These are phyloP conservation scores for Boeremia exigua DNA, from an alignment of 2,329 filamentous ascomycete genomes.

Conservation along the genomic window DNA sequence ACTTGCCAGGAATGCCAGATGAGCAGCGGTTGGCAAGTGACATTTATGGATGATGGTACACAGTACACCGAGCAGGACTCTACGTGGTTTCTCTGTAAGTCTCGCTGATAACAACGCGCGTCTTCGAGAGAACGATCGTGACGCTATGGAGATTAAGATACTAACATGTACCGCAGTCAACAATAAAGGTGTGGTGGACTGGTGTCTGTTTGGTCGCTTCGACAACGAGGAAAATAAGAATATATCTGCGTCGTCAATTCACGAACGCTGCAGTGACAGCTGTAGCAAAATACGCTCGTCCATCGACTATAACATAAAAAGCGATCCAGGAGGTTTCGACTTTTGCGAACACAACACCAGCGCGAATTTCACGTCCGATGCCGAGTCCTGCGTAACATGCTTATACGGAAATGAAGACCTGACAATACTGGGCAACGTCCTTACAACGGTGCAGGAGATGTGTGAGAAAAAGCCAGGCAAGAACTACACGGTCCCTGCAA, in stretches of 20 bases:
- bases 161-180: slow-evolving; percentile 22
- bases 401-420: slow-evolving; percentile 20
- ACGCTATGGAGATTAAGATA: background rate
- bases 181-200: slow-evolving; percentile 26
- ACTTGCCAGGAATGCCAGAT: slow-evolving; percentile 28
- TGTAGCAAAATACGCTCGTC: slow-evolving; percentile 24
- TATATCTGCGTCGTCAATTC: slow-evolving; percentile 17
- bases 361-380: slow-evolving; percentile 25
- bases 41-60: background rate
- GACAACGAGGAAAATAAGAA: slow-evolving; percentile 21
- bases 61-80: slow-evolving; percentile 21
- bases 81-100: slow-evolving; percentile 30
- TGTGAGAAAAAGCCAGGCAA: slow-evolving; percentile 27
- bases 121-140: no score
- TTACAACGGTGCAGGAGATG: slow-evolving; percentile 21
- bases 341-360: slow-evolving; percentile 24
- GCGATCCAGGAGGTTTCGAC: slow-evolving; percentile 19
- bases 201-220: slow-evolving; percentile 29
- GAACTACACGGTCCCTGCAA: slow-evolving; percentile 14
- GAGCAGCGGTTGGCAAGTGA: slow-evolving; percentile 11
- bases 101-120: background rate
- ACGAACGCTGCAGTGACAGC: slow-evolving; percentile 22
- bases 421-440: slow-evolving; percentile 30
- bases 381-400: slow-evolving; percentile 22
- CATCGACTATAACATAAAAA: slow-evolving; percentile 23